Base-by-base conservation (phyloP, 1,139 yeast species). In the Suhomyces bolitotheri region DNA sequence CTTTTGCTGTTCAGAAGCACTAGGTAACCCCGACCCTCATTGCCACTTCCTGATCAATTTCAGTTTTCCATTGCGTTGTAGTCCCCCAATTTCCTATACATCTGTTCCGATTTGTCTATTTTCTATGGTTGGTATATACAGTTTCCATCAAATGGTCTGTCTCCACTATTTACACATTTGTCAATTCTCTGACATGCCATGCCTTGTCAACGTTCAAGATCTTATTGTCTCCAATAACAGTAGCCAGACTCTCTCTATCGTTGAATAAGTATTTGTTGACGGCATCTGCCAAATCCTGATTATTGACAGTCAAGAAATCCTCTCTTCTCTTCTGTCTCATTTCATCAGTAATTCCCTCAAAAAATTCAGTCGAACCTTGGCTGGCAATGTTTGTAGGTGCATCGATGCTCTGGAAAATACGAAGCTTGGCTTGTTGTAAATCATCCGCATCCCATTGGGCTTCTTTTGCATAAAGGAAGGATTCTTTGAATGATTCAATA, bases 351-450 rank as follows among this genome's bases (percentile, higher is more conserved):
- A 92, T 73, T 0, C 85, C 88, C 45, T 81, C 79, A 35, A 76
- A 67, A 59, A 89, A 87, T 25, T 71, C 63, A 16, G 75, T 59
- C 43, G 78, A 66, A 14, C 96, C 96, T 58, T 92, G 96, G 28
- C 78, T 73, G 32, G 87, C 76, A 14, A 89, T 82, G 53, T 90
- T 83, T 31, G 78, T 71, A 8, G 98, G 98, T 1, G 97, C 89
- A 63, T 92, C 98, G 10, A 94, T 68, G 38, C 84, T 77, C 61
- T 92, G 98, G 77, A 92, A 92, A 26, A 92, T 78, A 8, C 95
- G 78, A 47, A 92, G 66, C 58, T 90, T 89, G 25, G 97, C 96
- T 51, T 89, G 96, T 47, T 86, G 87, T 30, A 92, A 64, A 47
- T 88, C 96, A 16, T 72, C 64, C 0, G 68, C 71, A 6, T 73